Conservation (phyloP, 768 basidiomycete species). For the Calocera viscosa region DNA sequence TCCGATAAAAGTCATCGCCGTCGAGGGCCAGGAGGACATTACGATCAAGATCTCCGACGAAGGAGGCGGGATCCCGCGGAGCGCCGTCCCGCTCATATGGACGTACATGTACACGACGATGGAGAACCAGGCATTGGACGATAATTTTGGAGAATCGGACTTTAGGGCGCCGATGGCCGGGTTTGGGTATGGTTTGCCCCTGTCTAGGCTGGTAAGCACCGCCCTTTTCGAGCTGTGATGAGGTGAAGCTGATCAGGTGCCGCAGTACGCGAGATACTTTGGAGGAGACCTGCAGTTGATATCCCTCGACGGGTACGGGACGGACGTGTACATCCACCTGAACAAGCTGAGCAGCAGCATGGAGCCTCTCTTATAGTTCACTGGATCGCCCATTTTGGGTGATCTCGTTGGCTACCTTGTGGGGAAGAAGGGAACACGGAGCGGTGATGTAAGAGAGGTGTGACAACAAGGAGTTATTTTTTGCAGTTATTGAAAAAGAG, state of each 20-base stretch:
- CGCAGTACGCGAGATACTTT: constrained; percentile 85
- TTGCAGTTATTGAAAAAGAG: too few species aligned
- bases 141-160: constrained; percentile 49
- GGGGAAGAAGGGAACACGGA: too few species aligned
- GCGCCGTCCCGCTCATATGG: constrained; percentile 89
- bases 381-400: too few species aligned
- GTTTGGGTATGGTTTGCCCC: constrained; percentile 84
- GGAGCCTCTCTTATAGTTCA: constrained; percentile 44
- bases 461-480: too few species aligned
- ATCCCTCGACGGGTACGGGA: constrained; percentile 97
- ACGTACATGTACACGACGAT: constrained; percentile 95
- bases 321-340: constrained; percentile 86
- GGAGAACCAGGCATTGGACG: constrained; percentile 56
- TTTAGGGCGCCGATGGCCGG: constrained; percentile 98
- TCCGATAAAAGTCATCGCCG: constrained; percentile 86
- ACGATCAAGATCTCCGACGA: constrained; percentile 99
- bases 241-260: too few species aligned
- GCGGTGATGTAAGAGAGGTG: too few species aligned
- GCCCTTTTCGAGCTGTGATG: too few species aligned
- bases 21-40: constrained; percentile 95
- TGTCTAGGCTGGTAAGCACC: constrained; percentile 69
- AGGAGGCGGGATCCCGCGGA: constrained; percentile 85
- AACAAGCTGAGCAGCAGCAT: constrained; percentile 72
- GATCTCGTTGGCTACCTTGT: too few species aligned
- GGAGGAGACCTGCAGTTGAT: constrained; percentile 87